phyloP scores from a whole-genome alignment of 2,329 filamentous ascomycete genomes.

The Endothia cerciana region DNA sequence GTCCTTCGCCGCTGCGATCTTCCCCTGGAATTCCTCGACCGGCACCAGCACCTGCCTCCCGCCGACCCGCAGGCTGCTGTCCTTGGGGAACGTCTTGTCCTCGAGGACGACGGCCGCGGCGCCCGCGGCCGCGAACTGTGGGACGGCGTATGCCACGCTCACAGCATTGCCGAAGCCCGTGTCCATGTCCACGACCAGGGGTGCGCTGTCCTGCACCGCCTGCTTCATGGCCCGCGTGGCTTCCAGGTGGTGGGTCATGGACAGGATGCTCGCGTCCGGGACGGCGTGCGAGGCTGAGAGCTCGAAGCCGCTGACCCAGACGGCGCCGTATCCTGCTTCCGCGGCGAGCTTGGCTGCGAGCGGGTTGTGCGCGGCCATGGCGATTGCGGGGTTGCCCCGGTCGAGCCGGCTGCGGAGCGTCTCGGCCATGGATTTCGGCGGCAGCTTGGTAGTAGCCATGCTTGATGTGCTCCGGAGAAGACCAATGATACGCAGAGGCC shows the following conservation, averaged over 20 bases:
- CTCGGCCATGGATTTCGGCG: neutral
- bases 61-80: conserved; percentile 46
- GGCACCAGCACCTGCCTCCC: conserved; percentile 49
- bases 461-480: neutral
- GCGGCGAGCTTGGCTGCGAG: conserved; percentile 8
- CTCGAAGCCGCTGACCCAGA: conserved; percentile 11
- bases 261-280: conserved; percentile 7
- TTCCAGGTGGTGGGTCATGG: conserved; percentile 6
- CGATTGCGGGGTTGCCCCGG: neutral
- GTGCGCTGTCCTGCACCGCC: conserved; percentile 39
- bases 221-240: neutral
- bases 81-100: conserved; percentile 53
- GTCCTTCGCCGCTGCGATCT: conserved; percentile 50
- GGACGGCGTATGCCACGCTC: conserved; percentile 51
- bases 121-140: conserved; percentile 46
- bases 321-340: conserved; percentile 2
- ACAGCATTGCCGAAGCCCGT: conserved; percentile 53
- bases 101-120: conserved; percentile 48
- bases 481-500: neutral
- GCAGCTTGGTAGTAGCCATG: neutral
- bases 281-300: conserved; percentile 2
- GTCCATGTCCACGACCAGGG: conserved; percentile 50
- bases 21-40: conserved; percentile 48
- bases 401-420: neutral
- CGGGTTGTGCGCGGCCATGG: neutral